Evolutionary conservation across 345 rosid genomes (phyloP).

Genomic region (Eucalyptus decipiens): DNA sequence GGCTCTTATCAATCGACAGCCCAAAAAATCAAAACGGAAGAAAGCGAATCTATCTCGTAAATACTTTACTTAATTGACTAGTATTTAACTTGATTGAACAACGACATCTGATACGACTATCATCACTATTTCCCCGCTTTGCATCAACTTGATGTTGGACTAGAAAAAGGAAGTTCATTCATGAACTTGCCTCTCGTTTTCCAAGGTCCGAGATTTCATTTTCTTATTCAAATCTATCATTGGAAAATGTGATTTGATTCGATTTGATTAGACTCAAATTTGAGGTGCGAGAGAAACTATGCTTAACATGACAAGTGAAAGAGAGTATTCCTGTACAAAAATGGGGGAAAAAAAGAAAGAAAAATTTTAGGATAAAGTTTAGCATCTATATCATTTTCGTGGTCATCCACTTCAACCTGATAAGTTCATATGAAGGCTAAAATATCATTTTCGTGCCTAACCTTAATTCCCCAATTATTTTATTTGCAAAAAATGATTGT

Average conservation of each 20-base stretch:
- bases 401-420: neutral
- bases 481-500: neutral
- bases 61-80: neutral
- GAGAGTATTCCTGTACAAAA: neutral
- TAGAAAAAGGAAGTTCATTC: neutral
- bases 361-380: neutral
- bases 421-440: neutral
- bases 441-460: neutral
- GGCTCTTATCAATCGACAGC: neutral
- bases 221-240: neutral
- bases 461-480: neutral
- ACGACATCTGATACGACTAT: neutral
- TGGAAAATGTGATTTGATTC: neutral
- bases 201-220: neutral
- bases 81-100: neutral
- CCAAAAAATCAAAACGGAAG: neutral
- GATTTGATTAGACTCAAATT: neutral
- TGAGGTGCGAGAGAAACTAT: fast-evolving
- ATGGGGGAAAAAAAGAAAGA: fast-evolving
- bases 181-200: neutral
- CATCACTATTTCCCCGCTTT: neutral
- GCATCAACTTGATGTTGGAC: neutral
- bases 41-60: neutral
- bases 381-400: neutral
- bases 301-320: neutral